Percentiles rank a stretch among this genome's conserved stretches.
Conservation (phyloP, 495 filamentous ascomycete species). For the Neurospora terricola region DNA sequence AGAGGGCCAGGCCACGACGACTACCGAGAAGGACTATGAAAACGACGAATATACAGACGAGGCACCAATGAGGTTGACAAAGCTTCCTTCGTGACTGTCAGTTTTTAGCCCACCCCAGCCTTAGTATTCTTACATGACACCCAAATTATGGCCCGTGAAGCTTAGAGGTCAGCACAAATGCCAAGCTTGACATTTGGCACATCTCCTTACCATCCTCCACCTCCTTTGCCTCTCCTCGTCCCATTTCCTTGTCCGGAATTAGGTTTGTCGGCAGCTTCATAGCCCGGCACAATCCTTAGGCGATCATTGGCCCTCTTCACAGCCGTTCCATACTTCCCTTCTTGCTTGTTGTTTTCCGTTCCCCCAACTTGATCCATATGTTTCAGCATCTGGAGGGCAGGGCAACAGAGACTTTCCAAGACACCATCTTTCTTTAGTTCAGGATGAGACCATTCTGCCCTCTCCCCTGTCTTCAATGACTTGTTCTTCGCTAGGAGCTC, state of each 20-base stretch:
- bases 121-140: not conserved
- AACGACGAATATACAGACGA: too few species aligned
- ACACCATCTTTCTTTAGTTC: conserved; percentile 13
- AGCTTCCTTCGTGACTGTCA: too few species aligned
- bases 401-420: conserved; percentile 18
- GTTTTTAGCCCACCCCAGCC: too few species aligned
- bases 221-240: not conserved
- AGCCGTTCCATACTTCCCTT: not conserved
- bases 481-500: conserved; percentile 26
- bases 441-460: conserved; percentile 25
- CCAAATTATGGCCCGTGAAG: not conserved
- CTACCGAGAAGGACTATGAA: too few species aligned
- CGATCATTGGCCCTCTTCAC: not conserved
- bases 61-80: too few species aligned
- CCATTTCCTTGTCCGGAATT: not conserved
- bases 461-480: conserved; percentile 27
- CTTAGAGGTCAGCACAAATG: not conserved
- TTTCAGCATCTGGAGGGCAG: conserved; percentile 21
- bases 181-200: not conserved
- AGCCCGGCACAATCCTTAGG: not conserved
- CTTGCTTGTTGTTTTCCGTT: conserved; percentile 18
- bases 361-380: conserved; percentile 28
- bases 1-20: too few species aligned
- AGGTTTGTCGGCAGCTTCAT: not conserved
- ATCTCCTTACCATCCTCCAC: not conserved